A percentile compares a stretch with the other conserved stretches of the same genome.
These are phyloP conservation scores for Suhomyces choctaworum DNA, from an alignment of 1,139 yeast genomes.

Conservation along the genomic window DNA sequence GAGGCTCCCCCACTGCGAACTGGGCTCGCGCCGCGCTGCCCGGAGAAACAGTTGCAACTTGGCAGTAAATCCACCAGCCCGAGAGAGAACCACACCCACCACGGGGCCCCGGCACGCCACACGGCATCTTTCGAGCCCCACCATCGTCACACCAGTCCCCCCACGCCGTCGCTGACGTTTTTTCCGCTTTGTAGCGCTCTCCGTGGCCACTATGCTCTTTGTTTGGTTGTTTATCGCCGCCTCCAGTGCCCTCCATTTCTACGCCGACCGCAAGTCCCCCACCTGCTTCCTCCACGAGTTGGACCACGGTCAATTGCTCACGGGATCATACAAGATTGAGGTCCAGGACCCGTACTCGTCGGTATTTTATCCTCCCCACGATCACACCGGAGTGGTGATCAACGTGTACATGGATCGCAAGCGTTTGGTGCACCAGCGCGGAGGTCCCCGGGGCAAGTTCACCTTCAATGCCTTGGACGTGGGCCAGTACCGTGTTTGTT, in stretches of 20 bases:
- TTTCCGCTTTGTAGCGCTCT: too few relatives aligned
- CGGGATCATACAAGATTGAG: slow-evolving; percentile 60
- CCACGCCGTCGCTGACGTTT: too few relatives aligned
- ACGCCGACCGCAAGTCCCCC: slow-evolving; percentile 56
- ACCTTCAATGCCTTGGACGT: slow-evolving; percentile 54
- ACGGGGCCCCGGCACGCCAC: background rate
- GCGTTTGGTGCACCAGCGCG: slow-evolving; percentile 66
- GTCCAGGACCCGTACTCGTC: slow-evolving; percentile 48
- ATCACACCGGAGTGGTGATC: slow-evolving; percentile 39
- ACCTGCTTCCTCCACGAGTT: slow-evolving; percentile 70
- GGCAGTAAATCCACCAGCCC: background rate
- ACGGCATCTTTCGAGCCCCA: too few relatives aligned
- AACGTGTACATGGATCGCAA: slow-evolving; percentile 63
- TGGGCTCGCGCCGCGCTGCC: too few relatives aligned
- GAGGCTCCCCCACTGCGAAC: background rate
- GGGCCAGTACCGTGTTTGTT: slow-evolving; percentile 74
- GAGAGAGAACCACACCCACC: background rate
- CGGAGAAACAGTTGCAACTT: background rate
- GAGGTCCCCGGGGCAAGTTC: slow-evolving; percentile 60
- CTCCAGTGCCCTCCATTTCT: slow-evolving; percentile 40
- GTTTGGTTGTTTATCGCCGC: background rate
- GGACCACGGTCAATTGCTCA: slow-evolving; percentile 56
- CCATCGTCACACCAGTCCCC: too few relatives aligned
- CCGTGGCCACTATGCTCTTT: background rate
- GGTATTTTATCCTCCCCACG: slow-evolving; percentile 45